Evolutionary conservation across 208 protist genomes (phyloP).

Genomic region (Acanthamoeba lenticulata): DNA sequence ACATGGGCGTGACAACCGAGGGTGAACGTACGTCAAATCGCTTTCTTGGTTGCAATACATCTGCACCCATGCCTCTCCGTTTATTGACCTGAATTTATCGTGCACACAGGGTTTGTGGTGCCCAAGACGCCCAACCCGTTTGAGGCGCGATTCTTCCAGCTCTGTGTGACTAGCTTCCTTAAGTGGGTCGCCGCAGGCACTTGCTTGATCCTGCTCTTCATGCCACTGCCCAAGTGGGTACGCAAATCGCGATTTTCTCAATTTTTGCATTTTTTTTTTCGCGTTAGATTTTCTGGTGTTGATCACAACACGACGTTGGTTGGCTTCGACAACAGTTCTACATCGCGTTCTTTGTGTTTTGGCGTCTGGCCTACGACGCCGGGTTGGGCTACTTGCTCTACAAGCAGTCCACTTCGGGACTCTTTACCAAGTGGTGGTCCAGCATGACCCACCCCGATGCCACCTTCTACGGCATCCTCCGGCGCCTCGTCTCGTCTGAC

Average conservation of each 20-base stretch:
- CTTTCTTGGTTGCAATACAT: background rate
- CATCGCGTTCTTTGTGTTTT: conserved; percentile 91
- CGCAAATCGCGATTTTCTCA: conserved; percentile 16
- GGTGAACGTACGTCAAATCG: background rate
- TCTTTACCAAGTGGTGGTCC: conserved; percentile 69
- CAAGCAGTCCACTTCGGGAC: conserved; percentile 86
- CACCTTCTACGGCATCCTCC: conserved; percentile 61
- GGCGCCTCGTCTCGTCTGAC: conserved; percentile 61
- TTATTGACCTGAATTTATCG: background rate
- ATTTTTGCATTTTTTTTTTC: conserved; percentile 21
- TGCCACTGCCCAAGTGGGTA: conserved; percentile 67
- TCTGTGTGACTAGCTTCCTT: background rate
- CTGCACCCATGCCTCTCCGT: background rate
- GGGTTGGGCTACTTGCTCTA: conserved; percentile 92
- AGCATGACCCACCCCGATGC: background rate
- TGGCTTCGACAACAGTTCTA: conserved; percentile 82
- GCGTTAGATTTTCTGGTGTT: background rate
- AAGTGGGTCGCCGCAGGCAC: background rate
- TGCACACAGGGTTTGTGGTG: background rate
- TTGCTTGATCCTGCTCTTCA: conserved; percentile 15
- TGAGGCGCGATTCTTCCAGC: background rate
- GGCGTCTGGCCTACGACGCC: conserved; percentile 94
- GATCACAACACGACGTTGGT: conserved; percentile 64
- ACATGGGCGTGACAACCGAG: background rate
- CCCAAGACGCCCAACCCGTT: conserved; percentile 27